phyloP scores from a whole-genome alignment of 345 rosid genomes.

The Murraya koenigii region DNA sequence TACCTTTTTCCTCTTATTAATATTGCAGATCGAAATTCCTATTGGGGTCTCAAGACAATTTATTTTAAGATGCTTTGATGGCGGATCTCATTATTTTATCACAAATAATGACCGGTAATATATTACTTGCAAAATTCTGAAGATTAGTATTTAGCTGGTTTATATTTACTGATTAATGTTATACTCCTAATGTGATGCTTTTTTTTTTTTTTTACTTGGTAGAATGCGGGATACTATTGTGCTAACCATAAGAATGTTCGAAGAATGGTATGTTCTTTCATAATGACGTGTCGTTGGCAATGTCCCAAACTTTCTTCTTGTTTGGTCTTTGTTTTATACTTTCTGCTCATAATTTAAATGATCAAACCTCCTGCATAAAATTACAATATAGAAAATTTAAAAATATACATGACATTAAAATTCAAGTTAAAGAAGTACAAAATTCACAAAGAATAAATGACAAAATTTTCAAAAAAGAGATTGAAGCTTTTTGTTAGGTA shows the following conservation, averaged over 20 bases:
- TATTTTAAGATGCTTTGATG: slow-evolving; percentile 67
- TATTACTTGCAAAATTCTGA: background rate
- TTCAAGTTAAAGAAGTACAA: too few species aligned
- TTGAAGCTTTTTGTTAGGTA: too few species aligned
- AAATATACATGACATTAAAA: too few species aligned
- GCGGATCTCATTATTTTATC: slow-evolving; percentile 63
- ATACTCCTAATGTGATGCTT: background rate
- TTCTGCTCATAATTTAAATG: too few species aligned
- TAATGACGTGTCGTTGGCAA: background rate
- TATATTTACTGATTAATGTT: background rate
- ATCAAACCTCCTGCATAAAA: too few species aligned
- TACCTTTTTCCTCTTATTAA: background rate
- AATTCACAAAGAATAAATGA: too few species aligned
- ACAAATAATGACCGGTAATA: slow-evolving; percentile 59
- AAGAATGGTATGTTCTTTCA: background rate
- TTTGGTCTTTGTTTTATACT: too few species aligned
- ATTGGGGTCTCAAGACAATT: slow-evolving; percentile 67
- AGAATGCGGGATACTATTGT: background rate
- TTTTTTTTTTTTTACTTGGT: background rate
- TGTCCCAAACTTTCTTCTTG: too few species aligned
- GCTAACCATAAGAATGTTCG: background rate
- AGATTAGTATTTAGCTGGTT: background rate
- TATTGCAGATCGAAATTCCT: slow-evolving; percentile 78
- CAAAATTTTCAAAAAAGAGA: too few species aligned
- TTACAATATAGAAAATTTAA: too few species aligned